These are phyloP conservation scores for Alternaria ventricosa DNA, from an alignment of 2,329 filamentous ascomycete species.

Conservation along the genomic window DNA sequence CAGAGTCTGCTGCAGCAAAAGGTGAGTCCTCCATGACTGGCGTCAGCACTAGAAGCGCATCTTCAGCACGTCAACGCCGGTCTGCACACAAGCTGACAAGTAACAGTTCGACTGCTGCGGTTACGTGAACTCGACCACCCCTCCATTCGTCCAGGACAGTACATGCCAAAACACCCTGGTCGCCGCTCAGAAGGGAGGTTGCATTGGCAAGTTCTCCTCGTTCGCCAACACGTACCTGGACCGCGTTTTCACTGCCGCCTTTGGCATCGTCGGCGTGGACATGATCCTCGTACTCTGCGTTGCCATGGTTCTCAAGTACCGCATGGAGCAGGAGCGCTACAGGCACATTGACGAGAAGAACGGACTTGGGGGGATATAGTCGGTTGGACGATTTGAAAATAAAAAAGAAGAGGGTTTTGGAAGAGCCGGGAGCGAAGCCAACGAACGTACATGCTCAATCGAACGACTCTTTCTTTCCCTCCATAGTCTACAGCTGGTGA, in stretches of 20 bases:
- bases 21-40: slow-evolving; percentile 54
- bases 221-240: slow-evolving; percentile 77
- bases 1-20: slow-evolving; percentile 75
- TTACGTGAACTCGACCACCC: slow-evolving; percentile 74
- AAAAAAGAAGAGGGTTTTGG: slow-evolving; percentile 21
- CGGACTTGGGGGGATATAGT: slow-evolving; percentile 37
- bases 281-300: slow-evolving; percentile 72
- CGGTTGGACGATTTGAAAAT: not conserved
- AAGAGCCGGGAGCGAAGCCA: slow-evolving; percentile 13
- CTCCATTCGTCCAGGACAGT: slow-evolving; percentile 72
- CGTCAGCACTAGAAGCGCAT: slow-evolving; percentile 4
- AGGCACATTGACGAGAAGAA: slow-evolving; percentile 82
- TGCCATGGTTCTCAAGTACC: slow-evolving; percentile 79
- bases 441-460: slow-evolving; percentile 22
- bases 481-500: slow-evolving; percentile 9
- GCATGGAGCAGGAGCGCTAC: slow-evolving; percentile 80
- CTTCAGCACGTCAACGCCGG: not conserved
- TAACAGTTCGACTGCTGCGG: slow-evolving; percentile 79
- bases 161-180: slow-evolving; percentile 73
- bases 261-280: slow-evolving; percentile 77
- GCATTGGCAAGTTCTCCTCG: slow-evolving; percentile 69
- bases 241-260: slow-evolving; percentile 77
- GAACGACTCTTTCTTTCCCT: slow-evolving; percentile 29
- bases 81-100: slow-evolving; percentile 28
- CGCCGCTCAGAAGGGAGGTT: slow-evolving; percentile 73